Base-by-base conservation (phyloP, 805 yeast species). In the Starmerella stigmatis region DNA sequence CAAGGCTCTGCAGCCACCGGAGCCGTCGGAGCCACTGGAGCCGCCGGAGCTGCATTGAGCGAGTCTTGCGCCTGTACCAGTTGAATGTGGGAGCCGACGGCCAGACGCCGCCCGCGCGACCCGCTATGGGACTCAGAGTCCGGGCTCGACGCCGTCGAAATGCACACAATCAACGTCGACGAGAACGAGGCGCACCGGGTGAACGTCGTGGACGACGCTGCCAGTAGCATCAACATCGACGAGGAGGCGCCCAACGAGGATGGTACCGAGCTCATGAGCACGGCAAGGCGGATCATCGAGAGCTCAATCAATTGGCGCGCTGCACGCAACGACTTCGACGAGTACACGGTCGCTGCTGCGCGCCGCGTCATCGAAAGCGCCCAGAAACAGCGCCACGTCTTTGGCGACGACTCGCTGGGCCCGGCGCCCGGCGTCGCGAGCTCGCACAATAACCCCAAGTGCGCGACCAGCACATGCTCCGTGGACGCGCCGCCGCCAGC, bases 141-240 rank as follows among this genome's bases (percentile, higher is more conserved):
- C 5, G 36, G 2, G 16, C 36, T n/a, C 10, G 38, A 34, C 27
- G 38, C 17, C 23, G 19, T 34, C 19, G 38, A 34, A 7, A 7
- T 34, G 38, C 38, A n/a, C 38, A 34, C 27, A 8, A 10, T 34
- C 2, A 26, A 22, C 6, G 19, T 13, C 19, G 35, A 32, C 17
- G 29, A 4, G 10, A 30, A 16, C 17, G 40, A 36, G 5, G 30
- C 25, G 9, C 30, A 21, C 8, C 29, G 19, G 5, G 48, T 46
- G 13, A 32, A 45, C 17, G 41, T 56, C 8, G 41, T 50, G 4
- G 57, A 59, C 43, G 64, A 60, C 22, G 62, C 61, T 16, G 61
- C 55, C 16, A 51, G 57, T 35, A 58, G 62, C 26, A 47, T 61
- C 16, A 57, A 61, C 48, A 51, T 61, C 11, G 64, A 61, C 41